Base-by-base conservation (phyloP, 2,329 filamentous ascomycete species). In the Coniochaeta ligniaria region DNA sequence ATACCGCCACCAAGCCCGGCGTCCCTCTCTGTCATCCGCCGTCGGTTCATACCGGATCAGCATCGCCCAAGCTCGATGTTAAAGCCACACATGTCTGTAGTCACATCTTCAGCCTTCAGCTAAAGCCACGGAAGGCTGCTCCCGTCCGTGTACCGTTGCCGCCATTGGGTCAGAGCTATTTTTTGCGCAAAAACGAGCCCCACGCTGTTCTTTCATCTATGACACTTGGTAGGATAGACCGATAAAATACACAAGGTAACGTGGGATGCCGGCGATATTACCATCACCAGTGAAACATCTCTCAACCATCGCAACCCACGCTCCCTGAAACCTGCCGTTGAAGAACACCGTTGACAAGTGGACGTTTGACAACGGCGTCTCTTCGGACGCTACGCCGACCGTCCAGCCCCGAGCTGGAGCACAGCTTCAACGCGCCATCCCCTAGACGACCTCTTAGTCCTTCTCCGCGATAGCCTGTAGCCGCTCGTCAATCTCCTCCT, bases 381-480 rank as follows among this genome's bases (percentile, higher is more conserved):
- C 33, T 26, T 57, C 60, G 58, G 63, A 60, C 43, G 57, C 35
- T 58, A 60, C 62, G 60, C n/a, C 17, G 17, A 41, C 60, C 43
- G 41, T 52, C 38, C 59, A 61, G 47, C 58, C 57, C 52, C 54
- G 41, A 26, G 58, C 45, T 26, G 45, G 22, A 58, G 60, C 6
- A 36, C 56, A 61, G 60, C 62, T 60, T 58, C 59, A 56, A 17
- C 58, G 47, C 43, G 45, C n/a, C 60, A 45, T 52, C 47, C n/a
- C 59, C 59, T 61, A 47, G 60, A 50, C 61, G 65, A 66, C 70
- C 64, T 69, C 74, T 86, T 84, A 99, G 79, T 99, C 95, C 85
- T 97, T 98, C 83, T 99, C 95, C 62, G 92, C 92, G 76, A 99
- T 99, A 60, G 94, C 92, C 78, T 98, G 93, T 80, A 99, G 85